Conservation (phyloP, 108 stramenopile genomes). For the Conticribra weissflogii region DNA sequence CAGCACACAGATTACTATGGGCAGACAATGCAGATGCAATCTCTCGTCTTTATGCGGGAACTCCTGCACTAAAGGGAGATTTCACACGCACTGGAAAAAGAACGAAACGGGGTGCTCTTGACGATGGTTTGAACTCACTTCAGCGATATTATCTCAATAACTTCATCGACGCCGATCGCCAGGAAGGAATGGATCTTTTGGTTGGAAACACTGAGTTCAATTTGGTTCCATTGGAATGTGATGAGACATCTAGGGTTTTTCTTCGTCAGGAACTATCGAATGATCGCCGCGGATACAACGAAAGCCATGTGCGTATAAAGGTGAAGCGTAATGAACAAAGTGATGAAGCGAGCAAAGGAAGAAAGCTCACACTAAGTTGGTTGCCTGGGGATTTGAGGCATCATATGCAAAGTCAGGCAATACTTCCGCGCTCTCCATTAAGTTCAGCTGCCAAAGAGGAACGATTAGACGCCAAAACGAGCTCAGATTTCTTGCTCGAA, state of each 20-base stretch:
- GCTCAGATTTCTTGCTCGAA: slow-evolving; percentile 38
- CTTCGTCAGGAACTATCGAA: slow-evolving; percentile 27
- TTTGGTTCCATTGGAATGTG: slow-evolving; percentile 5
- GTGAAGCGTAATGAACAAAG: slow-evolving; percentile 4
- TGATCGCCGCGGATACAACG: slow-evolving; percentile 32
- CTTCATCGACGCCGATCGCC: slow-evolving; percentile 93
- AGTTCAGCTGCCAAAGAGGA: slow-evolving; percentile 30
- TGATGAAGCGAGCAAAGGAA: not conserved
- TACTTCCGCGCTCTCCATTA: slow-evolving; percentile 25
- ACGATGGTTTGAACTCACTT: slow-evolving; percentile 96
- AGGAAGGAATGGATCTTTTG: slow-evolving; percentile 96
- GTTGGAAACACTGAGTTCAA: slow-evolving; percentile 69
- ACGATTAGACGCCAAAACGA: slow-evolving; percentile 23
- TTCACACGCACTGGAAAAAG: slow-evolving; percentile 92
- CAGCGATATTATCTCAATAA: slow-evolving; percentile 96
- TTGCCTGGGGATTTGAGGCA: slow-evolving; percentile 71
- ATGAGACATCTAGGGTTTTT: slow-evolving; percentile 27
- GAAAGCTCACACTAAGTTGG: slow-evolving; percentile 55
- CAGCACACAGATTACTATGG: slow-evolving; percentile 81
- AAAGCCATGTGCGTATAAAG: slow-evolving; percentile 38
- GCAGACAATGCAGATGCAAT: slow-evolving; percentile 95
- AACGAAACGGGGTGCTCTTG: slow-evolving; percentile 89
- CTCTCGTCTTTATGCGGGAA: slow-evolving; percentile 92
- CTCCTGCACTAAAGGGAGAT: slow-evolving; percentile 94
- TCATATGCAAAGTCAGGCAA: slow-evolving; percentile 56